A percentile compares a stretch with the other conserved stretches of the same genome.
phyloP scores from a whole-genome alignment of 805 yeast species.

The Teunomyces kruisii region DNA sequence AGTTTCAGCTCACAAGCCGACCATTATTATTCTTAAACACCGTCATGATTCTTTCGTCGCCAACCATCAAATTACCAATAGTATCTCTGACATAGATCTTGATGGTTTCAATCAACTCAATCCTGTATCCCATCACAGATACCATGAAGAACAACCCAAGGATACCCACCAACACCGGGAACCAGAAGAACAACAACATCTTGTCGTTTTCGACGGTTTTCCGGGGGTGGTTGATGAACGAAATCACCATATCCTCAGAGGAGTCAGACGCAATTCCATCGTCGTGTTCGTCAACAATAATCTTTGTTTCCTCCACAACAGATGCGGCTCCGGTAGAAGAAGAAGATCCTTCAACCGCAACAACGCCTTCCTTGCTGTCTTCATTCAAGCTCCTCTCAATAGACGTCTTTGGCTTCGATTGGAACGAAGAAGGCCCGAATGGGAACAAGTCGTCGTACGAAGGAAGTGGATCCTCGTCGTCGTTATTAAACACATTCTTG shows the following conservation, averaged over 20 bases:
- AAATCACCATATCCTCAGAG: constrained; percentile 43
- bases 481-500: constrained; percentile 41
- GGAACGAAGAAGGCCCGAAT: constrained; percentile 27
- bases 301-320: background rate
- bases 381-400: constrained; percentile 33
- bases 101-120: constrained; percentile 34
- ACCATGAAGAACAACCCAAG: constrained; percentile 49
- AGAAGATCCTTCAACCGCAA: constrained; percentile 2
- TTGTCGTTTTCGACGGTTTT: constrained; percentile 67
- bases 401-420: constrained; percentile 32
- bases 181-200: constrained; percentile 88
- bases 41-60: constrained; percentile 40
- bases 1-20: constrained; percentile 1
- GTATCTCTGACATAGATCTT: constrained; percentile 35
- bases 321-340: background rate
- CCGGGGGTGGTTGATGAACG: constrained; percentile 44
- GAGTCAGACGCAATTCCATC: constrained; percentile 41
- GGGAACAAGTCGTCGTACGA: constrained; percentile 78
- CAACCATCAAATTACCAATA: constrained; percentile 43
- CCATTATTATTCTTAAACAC: constrained; percentile 27
- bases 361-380: constrained; percentile 7
- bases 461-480: constrained; percentile 48
- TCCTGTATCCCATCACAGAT: constrained; percentile 39
- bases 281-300: constrained; percentile 17
- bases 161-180: constrained; percentile 67